Conservation (phyloP, 2,329 filamentous ascomycete species). For the Scedosporium aurantiacum region DNA sequence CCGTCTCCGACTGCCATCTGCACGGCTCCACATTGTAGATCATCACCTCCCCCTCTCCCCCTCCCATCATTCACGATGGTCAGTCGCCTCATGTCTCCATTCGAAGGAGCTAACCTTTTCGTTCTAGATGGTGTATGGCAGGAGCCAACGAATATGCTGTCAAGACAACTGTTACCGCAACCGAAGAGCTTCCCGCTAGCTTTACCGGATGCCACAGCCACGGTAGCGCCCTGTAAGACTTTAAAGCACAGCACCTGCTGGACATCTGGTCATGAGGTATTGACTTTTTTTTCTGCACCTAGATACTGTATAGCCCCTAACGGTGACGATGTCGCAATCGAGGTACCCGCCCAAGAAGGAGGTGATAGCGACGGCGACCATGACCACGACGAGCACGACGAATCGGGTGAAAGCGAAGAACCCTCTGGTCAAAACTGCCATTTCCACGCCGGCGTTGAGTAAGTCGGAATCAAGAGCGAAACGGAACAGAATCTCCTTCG, state of each 20-base stretch:
- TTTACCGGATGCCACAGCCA: conserved; percentile 58
- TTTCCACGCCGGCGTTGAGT: conserved; percentile 68
- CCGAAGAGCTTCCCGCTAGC: conserved; percentile 42
- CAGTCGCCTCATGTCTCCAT: conserved; percentile 1
- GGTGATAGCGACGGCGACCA: conserved; percentile 19
- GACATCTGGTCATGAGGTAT: not conserved
- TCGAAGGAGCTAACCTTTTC: not conserved
- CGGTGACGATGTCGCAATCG: conserved; percentile 49
- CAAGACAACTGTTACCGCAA: conserved; percentile 38
- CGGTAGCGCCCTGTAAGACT: conserved; percentile 40
- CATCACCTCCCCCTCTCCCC: not conserved
- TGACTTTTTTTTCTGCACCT: conserved; percentile 4
- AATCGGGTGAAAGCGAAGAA: conserved; percentile 8
- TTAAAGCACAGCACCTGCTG: not conserved
- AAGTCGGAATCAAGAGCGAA: conserved; percentile 17
- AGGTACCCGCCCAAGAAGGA: conserved; percentile 15
- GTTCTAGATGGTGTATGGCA: conserved; percentile 31
- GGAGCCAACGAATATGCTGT: conserved; percentile 31
- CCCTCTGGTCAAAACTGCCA: conserved; percentile 42
- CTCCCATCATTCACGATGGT: not conserved
- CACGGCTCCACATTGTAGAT: conserved; percentile 29
- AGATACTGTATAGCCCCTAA: conserved; percentile 52
- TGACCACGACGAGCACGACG: conserved; percentile 14
- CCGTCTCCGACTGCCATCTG: conserved; percentile 29
- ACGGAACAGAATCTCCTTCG: not conserved